Evolutionary conservation across 768 basidiomycete genomes (phyloP).

Genomic region (Mycena polygramma): DNA sequence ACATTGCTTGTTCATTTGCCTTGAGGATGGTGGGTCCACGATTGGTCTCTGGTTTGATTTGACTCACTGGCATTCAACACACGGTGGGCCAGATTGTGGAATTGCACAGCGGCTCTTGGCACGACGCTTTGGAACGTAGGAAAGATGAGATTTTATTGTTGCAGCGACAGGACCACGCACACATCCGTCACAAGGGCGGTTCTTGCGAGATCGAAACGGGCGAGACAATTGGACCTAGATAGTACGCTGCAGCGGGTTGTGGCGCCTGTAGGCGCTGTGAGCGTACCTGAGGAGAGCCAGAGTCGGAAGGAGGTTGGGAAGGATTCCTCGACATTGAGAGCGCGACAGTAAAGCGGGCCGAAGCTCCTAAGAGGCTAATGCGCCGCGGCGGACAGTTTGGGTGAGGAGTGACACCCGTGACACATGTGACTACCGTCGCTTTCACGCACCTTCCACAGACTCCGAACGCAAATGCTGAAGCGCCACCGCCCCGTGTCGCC

Average conservation of each 20-base stretch:
- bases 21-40: not conserved
- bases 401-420: too few species aligned
- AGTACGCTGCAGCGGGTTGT: not conserved
- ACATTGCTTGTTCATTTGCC: constrained; percentile 39
- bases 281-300: constrained; percentile 16
- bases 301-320: constrained; percentile 23
- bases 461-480: constrained; percentile 60
- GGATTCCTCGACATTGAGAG: constrained; percentile 22
- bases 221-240: constrained; percentile 31
- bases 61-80: constrained; percentile 42
- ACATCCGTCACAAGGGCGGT: constrained; percentile 39
- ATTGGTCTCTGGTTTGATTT: not conserved
- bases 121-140: constrained; percentile 20
- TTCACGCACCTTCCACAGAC: not conserved
- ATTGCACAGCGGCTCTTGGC: constrained; percentile 42
- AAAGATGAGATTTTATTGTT: constrained; percentile 1
- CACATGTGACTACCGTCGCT: not conserved
- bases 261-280: too few species aligned
- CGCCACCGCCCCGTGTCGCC: constrained; percentile 64
- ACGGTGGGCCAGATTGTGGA: constrained; percentile 35
- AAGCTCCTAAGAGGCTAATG: not conserved
- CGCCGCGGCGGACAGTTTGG: too few species aligned
- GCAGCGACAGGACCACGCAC: constrained; percentile 8
- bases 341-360: not conserved
- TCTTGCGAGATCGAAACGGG: constrained; percentile 37